Conservation (phyloP, 208 protist species). For the Phytomonas sp. region DNA sequence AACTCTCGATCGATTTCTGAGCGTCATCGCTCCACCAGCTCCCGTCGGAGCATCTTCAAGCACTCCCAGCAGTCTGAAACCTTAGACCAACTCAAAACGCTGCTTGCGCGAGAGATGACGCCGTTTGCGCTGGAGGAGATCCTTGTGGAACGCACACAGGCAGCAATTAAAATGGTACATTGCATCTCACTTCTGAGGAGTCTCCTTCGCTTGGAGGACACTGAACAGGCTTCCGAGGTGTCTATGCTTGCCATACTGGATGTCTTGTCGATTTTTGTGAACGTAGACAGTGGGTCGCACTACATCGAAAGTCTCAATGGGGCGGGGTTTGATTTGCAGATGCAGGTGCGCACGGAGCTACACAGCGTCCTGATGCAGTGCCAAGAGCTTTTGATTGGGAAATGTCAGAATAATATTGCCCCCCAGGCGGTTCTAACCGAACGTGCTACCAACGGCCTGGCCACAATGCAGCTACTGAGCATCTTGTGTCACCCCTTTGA, state of each 20-base stretch:
- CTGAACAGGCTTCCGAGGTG: constrained; percentile 10
- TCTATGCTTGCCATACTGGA: constrained; percentile 25
- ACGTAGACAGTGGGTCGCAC: constrained; percentile 40
- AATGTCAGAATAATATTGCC: constrained; percentile 20
- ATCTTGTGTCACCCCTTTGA: constrained; percentile 83
- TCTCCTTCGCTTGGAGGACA: not conserved
- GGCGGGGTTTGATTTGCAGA: constrained; percentile 60
- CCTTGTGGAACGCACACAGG: constrained; percentile 44
- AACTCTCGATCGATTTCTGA: constrained; percentile 53
- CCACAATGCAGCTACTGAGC: constrained; percentile 50
- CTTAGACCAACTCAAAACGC: constrained; percentile 63
- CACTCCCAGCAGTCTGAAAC: constrained; percentile 41
- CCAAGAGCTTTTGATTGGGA: constrained; percentile 20
- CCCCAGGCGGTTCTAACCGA: constrained; percentile 35
- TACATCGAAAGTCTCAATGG: constrained; percentile 56
- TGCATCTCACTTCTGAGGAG: constrained; percentile 40
- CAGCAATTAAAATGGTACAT: constrained; percentile 49
- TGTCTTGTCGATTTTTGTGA: constrained; percentile 42
- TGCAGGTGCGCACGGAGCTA: constrained; percentile 49
- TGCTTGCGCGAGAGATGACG: constrained; percentile 48
- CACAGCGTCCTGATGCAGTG: constrained; percentile 48
- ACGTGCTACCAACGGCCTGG: constrained; percentile 28
- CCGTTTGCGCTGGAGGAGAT: constrained; percentile 47
- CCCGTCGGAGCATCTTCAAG: constrained; percentile 53
- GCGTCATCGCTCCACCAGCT: constrained; percentile 38